These are phyloP conservation scores for Linum usitatissimum DNA, from an alignment of 345 rosid genomes.

Conservation along the genomic window DNA sequence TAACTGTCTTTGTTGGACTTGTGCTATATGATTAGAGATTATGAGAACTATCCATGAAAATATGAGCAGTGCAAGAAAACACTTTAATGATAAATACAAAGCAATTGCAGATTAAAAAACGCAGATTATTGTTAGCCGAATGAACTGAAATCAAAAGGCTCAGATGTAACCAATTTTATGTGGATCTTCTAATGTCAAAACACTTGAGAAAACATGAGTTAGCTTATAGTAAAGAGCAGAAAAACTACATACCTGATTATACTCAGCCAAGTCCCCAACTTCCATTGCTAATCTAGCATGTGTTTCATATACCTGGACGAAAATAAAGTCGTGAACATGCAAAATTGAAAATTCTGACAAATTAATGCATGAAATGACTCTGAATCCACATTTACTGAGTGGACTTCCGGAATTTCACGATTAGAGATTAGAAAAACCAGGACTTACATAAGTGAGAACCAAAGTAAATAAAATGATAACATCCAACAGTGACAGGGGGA, in stretches of 20 bases:
- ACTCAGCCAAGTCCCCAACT: conserved; percentile 84
- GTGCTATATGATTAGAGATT: too few species aligned
- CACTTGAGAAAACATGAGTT: neutral
- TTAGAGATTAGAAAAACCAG: neutral
- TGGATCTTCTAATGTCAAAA: too few species aligned
- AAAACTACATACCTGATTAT: conserved; percentile 67
- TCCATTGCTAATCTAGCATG: conserved; percentile 97
- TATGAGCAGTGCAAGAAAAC: too few species aligned
- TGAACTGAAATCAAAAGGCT: too few species aligned
- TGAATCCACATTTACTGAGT: too few species aligned
- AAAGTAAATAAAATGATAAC: too few species aligned
- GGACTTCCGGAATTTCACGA: neutral
- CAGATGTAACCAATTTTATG: too few species aligned
- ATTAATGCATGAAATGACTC: neutral
- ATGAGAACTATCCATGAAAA: too few species aligned
- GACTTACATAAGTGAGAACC: neutral
- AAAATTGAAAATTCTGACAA: neutral
- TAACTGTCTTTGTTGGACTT: neutral
- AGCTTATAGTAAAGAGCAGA: neutral
- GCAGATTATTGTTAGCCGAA: too few species aligned
- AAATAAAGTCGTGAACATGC: conserved; percentile 5
- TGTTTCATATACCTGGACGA: conserved; percentile 85
- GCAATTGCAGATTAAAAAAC: too few species aligned
- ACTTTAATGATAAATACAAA: too few species aligned
- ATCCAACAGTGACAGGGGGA: too few species aligned